Evolutionary conservation across 2,329 filamentous ascomycete genomes (phyloP), one percentile per base, ranked within the genome.

Genomic region (Fusarium pilosicola): DNA sequence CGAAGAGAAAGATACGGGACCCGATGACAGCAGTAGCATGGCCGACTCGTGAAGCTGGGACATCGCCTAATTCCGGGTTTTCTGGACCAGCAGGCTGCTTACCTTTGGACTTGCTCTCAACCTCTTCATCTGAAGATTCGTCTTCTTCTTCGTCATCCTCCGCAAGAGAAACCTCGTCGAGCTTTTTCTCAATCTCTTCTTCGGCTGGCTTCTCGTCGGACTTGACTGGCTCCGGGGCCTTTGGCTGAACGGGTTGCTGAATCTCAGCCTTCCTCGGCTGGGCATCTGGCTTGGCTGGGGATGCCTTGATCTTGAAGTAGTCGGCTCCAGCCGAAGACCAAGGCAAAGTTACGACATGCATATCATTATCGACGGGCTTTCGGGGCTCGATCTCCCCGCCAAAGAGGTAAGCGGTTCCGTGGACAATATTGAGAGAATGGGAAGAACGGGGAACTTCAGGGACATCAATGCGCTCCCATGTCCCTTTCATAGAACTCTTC

Each of bases 1-100:
- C 94, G 81, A 95, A 97, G 46, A 97, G 73, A 82, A 96, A 96
- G 77, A 97, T 90, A 28, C 90, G 90, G 49, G 88, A 87, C 65
- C 91, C 87, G 65, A 96, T 88, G 3, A 90, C 87, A 18, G 91
- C 88, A 0, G 92, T 89, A 39, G 94, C 91, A 74, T 94, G 89
- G 26, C 94, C 94, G 5, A 95, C 89, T 26, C 94, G 89, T 5
- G 93, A 87, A 4, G 85, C 82, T 1, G 94, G 94, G 2, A 93
- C 86, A 38, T 86, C 79, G 34, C 81, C 83, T 3, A 85, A 76
- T 13, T 71, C 74, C 11, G 75, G 76, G 55, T 24, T 73, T 30
- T 79, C 73, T 15, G 76, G 77, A 4, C 70, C 70, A 38, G 79
- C 80, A 9, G 75, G 79, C 52, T 77, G 79, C 67, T 86, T 87